Conservation (phyloP, 2,329 filamentous ascomycete species). For the Neonectria sp. region DNA sequence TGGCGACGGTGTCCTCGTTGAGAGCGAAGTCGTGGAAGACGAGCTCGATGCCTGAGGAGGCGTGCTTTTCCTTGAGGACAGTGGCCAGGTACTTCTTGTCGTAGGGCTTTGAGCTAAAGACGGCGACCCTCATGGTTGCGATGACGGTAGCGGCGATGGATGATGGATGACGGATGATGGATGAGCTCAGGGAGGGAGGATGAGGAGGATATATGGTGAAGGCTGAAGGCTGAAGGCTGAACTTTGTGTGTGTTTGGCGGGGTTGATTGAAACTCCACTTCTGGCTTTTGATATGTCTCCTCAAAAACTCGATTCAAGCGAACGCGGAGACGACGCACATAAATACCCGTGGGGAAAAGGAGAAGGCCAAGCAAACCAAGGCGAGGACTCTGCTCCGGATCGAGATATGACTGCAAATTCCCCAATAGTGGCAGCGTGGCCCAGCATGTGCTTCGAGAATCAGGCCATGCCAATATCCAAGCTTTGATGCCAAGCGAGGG, state of each 20-base stretch:
- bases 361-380: conserved; percentile 3
- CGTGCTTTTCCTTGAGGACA: conserved; percentile 54
- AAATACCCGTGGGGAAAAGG: conserved; percentile 23
- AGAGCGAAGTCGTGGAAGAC: conserved; percentile 73
- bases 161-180: not conserved
- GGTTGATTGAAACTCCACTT: conserved; percentile 44
- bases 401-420: conserved; percentile 4
- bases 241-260: conserved; percentile 32
- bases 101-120: conserved; percentile 77
- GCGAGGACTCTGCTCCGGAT: conserved; percentile 15
- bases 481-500: conserved; percentile 43
- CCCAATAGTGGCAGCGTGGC: conserved; percentile 36
- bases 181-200: not conserved
- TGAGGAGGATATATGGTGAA: conserved; percentile 6
- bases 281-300: conserved; percentile 18
- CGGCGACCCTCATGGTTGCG: conserved; percentile 68
- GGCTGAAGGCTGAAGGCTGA: not conserved
- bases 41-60: conserved; percentile 60
- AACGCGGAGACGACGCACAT: conserved; percentile 6
- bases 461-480: conserved; percentile 46
- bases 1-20: conserved; percentile 67
- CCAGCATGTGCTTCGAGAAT: conserved; percentile 43
- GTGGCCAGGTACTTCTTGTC: conserved; percentile 69
- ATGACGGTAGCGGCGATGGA: not conserved
- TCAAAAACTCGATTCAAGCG: not conserved